Base-by-base conservation (phyloP, 192 early-diverging fungal species). In the Coemansia sp. region DNA sequence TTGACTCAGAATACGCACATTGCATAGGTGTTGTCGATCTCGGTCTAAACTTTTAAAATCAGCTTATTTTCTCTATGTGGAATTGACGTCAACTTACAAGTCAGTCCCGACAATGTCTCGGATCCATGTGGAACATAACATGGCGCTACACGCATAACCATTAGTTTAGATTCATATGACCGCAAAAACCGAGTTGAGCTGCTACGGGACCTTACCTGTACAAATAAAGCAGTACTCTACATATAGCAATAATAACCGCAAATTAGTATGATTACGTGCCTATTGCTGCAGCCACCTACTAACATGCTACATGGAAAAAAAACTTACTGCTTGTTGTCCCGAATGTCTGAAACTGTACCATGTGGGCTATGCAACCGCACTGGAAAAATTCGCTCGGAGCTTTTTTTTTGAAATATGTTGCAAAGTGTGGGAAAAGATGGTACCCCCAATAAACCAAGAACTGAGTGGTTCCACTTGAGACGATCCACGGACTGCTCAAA, bases 181-280 rank as follows among this genome's bases (percentile, higher is more conserved):
- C 20, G 1, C 1, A 4, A 26, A 4, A 26, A 26, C 4, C 23
- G 23, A 26, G 23, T 4, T 26, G 23, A 26, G 23, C 14, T 47
- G 1, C 15, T 18, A 20, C 26, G 53, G 53, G 37, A 16, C 26
- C 60, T 62, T 76, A 76, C 73, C 73, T 54, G 62, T 52, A 37
- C 73, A 76, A 9, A 76, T 56, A 57, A 69, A 76, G 47, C 73
- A 76, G 56, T 62, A 76, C 38, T 64, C 73, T 76, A 76, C 65
- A 58, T 11, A 18, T 16, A 21, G 16, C 9, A 51, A 39, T 20
- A 21, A 18, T 20, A 36, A 20, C 16, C 11, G 37, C 36, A 12
- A 52, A 26, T 52, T 23, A 52, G 20, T 21, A 20, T 7, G 3
- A 21, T 21, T 44, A 10, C 40, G 11, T 44, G 17, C 20, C 18